A percentile compares a stretch with the other conserved stretches of the same genome.
phyloP scores from a whole-genome alignment of 768 basidiomycete genomes.

The Termitomyces titanicus region DNA sequence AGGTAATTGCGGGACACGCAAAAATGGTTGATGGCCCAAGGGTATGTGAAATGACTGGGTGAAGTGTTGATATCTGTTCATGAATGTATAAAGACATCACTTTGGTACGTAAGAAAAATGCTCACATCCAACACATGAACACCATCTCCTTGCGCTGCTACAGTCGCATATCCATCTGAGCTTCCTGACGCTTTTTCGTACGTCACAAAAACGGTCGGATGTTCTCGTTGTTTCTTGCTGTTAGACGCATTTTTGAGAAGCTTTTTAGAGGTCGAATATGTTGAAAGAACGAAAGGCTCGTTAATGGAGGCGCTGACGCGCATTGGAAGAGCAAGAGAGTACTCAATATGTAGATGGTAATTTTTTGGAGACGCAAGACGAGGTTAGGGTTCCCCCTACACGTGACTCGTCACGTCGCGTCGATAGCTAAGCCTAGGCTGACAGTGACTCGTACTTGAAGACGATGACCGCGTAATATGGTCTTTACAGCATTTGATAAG shows the following conservation, averaged over 20 bases:
- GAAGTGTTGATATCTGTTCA: constrained; percentile 54
- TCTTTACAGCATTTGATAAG: background rate
- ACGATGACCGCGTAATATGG: no score
- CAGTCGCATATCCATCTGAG: constrained; percentile 57
- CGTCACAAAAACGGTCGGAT: constrained; percentile 30
- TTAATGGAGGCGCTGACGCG: constrained; percentile 21
- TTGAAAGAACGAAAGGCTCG: constrained; percentile 37
- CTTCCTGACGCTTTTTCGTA: constrained; percentile 29
- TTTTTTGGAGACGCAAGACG: constrained; percentile 12
- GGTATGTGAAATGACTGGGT: constrained; percentile 66
- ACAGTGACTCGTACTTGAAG: no score
- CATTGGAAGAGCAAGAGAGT: constrained; percentile 11
- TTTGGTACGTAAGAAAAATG: constrained; percentile 9
- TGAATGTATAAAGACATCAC: background rate
- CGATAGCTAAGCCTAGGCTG: no score
- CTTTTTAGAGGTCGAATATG: constrained; percentile 28
- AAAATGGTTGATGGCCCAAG: constrained; percentile 65
- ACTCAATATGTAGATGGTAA: background rate
- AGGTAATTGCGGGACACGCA: constrained; percentile 53
- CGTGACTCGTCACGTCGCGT: constrained; percentile 1
- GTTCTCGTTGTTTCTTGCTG: constrained; percentile 14
- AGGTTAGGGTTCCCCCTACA: background rate
- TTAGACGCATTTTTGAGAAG: constrained; percentile 16
- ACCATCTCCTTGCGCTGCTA: constrained; percentile 71
- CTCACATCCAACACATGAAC: constrained; percentile 72